Percentiles rank a stretch among this genome's conserved stretches.
phyloP scores from a whole-genome alignment of 2,329 filamentous ascomycete species.

The Gaeumannomyces sp. region DNA sequence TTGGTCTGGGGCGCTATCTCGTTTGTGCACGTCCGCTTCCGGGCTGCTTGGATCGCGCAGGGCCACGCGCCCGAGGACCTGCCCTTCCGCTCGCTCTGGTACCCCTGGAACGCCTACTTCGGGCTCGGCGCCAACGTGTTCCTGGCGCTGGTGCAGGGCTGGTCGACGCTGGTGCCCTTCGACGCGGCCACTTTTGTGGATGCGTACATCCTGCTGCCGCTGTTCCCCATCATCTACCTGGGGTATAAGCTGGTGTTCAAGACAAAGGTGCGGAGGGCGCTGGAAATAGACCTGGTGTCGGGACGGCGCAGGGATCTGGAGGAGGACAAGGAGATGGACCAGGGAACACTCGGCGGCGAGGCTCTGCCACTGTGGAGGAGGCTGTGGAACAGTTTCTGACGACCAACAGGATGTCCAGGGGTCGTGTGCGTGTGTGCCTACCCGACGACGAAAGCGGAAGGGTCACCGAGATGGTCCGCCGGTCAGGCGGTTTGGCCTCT shows the following conservation, averaged over 20 bases:
- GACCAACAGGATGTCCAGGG: neutral
- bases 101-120: slow-evolving; percentile 55
- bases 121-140: slow-evolving; percentile 52
- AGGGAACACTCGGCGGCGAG: slow-evolving; percentile 19
- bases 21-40: slow-evolving; percentile 67
- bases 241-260: slow-evolving; percentile 49
- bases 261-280: slow-evolving; percentile 42
- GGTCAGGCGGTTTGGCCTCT: neutral
- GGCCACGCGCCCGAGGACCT: slow-evolving; percentile 47
- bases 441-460: neutral
- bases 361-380: slow-evolving; percentile 35
- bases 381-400: slow-evolving; percentile 34
- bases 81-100: slow-evolving; percentile 48
- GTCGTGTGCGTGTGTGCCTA: too few relatives aligned
- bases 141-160: slow-evolving; percentile 55
- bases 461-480: neutral
- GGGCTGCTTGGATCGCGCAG: slow-evolving; percentile 54
- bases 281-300: slow-evolving; percentile 51
- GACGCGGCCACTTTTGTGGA: slow-evolving; percentile 54
- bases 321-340: slow-evolving; percentile 29
- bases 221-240: slow-evolving; percentile 53
- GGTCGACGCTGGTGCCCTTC: slow-evolving; percentile 54
- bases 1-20: slow-evolving; percentile 66
- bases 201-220: slow-evolving; percentile 54
- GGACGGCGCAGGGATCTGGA: slow-evolving; percentile 51